Evolutionary conservation across 1,139 yeast species (phyloP).

Genomic region (Geotrichum bryndzae): DNA sequence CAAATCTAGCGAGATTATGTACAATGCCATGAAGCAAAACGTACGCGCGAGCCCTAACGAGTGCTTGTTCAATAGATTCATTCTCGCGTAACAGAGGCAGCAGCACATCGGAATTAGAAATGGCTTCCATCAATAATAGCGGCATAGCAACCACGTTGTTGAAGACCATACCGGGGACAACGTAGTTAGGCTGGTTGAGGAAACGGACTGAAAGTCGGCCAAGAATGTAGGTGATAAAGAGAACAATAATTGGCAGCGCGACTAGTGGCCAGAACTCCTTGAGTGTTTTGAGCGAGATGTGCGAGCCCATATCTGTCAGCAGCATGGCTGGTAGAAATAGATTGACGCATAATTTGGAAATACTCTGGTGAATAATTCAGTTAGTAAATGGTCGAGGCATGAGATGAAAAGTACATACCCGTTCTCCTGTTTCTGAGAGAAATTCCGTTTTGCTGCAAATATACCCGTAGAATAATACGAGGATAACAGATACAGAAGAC

Average conservation of each 20-base stretch:
- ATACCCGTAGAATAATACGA: slow-evolving; percentile 19
- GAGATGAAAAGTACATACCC: slow-evolving; percentile 10
- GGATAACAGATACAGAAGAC: slow-evolving; percentile 21
- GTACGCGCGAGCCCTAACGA: slow-evolving; percentile 23
- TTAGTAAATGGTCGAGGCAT: not conserved
- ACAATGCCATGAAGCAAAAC: slow-evolving; percentile 22
- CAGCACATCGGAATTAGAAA: slow-evolving; percentile 21
- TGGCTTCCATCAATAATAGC: slow-evolving; percentile 21
- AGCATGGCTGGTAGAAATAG: slow-evolving; percentile 23
- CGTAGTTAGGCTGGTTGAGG: slow-evolving; percentile 19
- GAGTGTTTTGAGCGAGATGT: slow-evolving; percentile 20
- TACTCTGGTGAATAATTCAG: slow-evolving; percentile 7
- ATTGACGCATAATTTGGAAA: slow-evolving; percentile 23
- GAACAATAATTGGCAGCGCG: slow-evolving; percentile 18
- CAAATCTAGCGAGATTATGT: slow-evolving; percentile 23
- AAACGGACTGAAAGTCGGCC: slow-evolving; percentile 18
- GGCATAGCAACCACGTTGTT: slow-evolving; percentile 26
- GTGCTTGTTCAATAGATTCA: slow-evolving; percentile 19
- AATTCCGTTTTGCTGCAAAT: slow-evolving; percentile 15
- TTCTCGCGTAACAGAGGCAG: slow-evolving; percentile 17
- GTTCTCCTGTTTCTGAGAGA: slow-evolving; percentile 17
- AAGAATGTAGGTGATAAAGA: slow-evolving; percentile 16
- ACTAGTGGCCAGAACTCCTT: slow-evolving; percentile 23
- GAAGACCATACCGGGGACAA: slow-evolving; percentile 24
- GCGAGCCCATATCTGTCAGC: slow-evolving; percentile 25